Evolutionary conservation across 2,329 filamentous ascomycete genomes (phyloP).

Genomic region (Chaetomium globosum): DNA sequence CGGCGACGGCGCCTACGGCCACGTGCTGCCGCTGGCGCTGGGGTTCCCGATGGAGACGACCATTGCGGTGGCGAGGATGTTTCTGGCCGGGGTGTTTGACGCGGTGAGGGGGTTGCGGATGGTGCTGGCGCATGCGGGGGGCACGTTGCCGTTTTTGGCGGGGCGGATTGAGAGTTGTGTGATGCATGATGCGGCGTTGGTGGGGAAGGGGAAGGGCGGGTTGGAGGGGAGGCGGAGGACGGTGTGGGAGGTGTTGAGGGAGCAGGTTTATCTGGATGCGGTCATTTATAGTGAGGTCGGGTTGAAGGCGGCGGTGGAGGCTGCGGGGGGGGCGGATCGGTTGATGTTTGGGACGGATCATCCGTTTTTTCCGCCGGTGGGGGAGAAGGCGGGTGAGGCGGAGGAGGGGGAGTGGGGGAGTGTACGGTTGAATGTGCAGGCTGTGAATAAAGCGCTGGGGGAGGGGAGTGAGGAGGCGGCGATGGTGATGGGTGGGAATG

Average conservation of each 20-base stretch:
- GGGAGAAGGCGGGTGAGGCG: conserved; percentile 42
- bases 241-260: conserved; percentile 60
- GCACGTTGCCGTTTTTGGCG: conserved; percentile 84
- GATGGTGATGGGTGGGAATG: conserved; percentile 40
- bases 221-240: conserved; percentile 49
- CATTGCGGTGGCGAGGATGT: conserved; percentile 85
- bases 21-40: conserved; percentile 81
- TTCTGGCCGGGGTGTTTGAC: conserved; percentile 84
- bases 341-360: conserved; percentile 83
- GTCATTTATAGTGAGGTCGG: conserved; percentile 80
- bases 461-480: conserved; percentile 33
- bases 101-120: conserved; percentile 69
- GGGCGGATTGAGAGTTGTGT: conserved; percentile 88
- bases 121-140: conserved; percentile 84
- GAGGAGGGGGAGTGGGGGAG: conserved; percentile 70
- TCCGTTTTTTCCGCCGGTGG: conserved; percentile 80
- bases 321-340: conserved; percentile 65
- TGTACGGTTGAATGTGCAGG: conserved; percentile 54
- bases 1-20: conserved; percentile 73
- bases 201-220: conserved; percentile 45
- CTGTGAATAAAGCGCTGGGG: conserved; percentile 37
- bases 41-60: conserved; percentile 94
- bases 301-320: conserved; percentile 69
- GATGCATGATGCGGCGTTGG: conserved; percentile 75
- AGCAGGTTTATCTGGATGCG: conserved; percentile 85